Conservation (phyloP, 805 yeast species). For the Sungouiella thailandica region DNA sequence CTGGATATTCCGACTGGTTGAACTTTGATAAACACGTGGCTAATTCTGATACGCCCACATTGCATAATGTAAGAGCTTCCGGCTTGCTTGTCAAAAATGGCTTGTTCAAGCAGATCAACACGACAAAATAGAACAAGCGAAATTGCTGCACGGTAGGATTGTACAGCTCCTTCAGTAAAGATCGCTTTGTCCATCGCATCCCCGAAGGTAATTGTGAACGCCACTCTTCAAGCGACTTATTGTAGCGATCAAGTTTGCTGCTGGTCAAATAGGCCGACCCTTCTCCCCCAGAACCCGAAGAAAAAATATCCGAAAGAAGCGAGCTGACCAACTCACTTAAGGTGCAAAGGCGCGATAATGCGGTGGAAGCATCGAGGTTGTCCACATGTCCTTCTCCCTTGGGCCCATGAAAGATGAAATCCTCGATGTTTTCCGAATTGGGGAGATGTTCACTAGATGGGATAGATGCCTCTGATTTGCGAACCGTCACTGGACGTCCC, state of each 20-base stretch:
- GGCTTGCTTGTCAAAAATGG: constrained; percentile 9
- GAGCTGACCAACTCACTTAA: constrained; percentile 16
- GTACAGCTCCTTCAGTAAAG: constrained; percentile 8
- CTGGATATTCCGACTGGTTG: constrained; percentile 6
- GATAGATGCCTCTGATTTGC: constrained; percentile 15
- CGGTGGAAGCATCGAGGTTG: constrained; percentile 13
- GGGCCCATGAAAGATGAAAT: constrained; percentile 10
- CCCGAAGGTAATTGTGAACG: constrained; percentile 9
- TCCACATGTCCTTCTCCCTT: constrained; percentile 3
- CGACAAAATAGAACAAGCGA: constrained; percentile 13
- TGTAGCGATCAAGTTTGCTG: constrained; percentile 8
- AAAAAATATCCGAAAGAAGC: constrained; percentile 12
- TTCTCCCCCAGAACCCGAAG: constrained; percentile 11
- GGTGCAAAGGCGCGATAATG: constrained; percentile 13
- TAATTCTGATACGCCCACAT: constrained; percentile 11
- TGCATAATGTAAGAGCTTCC: constrained; percentile 4
- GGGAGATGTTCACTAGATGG: constrained; percentile 16
- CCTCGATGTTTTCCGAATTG: constrained; percentile 10
- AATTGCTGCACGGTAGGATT: constrained; percentile 15
- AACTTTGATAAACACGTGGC: constrained; percentile 9
- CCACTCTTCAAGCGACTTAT: constrained; percentile 10
- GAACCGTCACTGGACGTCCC: constrained; percentile 17
- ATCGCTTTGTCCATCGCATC: constrained; percentile 10
- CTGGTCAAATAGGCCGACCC: constrained; percentile 8
- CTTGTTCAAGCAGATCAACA: constrained; percentile 12